phyloP scores from a whole-genome alignment of 345 rosid species.

The Euphorbia peplus region DNA sequence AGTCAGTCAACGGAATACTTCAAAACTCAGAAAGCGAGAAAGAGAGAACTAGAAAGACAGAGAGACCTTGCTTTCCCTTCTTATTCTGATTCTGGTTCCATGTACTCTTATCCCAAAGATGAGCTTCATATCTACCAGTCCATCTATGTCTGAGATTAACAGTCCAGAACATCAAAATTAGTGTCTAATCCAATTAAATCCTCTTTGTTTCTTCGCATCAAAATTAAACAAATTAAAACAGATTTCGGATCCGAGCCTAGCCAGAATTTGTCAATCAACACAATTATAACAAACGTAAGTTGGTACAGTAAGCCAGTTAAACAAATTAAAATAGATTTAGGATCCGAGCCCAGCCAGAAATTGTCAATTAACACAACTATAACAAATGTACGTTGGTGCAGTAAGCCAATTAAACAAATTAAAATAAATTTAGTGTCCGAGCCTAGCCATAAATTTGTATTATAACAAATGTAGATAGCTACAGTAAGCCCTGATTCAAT shows the following conservation, averaged over 20 bases:
- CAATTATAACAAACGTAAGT: too few relatives aligned
- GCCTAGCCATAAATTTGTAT: too few relatives aligned
- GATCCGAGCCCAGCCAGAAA: too few relatives aligned
- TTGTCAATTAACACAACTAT: too few relatives aligned
- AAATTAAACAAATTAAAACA: not conserved
- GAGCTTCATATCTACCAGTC: conserved; percentile 99
- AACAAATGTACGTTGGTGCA: too few relatives aligned
- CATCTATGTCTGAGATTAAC: conserved; percentile 72
- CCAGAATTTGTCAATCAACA: not conserved
- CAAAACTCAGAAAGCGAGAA: not conserved
- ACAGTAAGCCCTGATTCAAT: not conserved
- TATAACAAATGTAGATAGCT: too few relatives aligned
- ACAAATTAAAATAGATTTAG: too few relatives aligned
- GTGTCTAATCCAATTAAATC: not conserved
- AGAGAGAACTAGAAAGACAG: conserved; percentile 4
- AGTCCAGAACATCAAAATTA: not conserved
- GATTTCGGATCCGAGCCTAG: not conserved
- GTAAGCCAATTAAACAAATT: too few relatives aligned
- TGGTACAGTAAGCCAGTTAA: too few relatives aligned
- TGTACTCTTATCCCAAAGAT: conserved; percentile 98
- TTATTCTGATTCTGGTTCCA: conserved; percentile 99
- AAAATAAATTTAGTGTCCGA: too few relatives aligned
- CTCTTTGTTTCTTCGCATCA: not conserved
- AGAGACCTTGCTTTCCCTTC: conserved; percentile 94
- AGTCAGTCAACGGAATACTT: conserved; percentile 28